Evolutionary conservation across 495 filamentous ascomycete genomes (phyloP).

Genomic region (Neurospora terricola): DNA sequence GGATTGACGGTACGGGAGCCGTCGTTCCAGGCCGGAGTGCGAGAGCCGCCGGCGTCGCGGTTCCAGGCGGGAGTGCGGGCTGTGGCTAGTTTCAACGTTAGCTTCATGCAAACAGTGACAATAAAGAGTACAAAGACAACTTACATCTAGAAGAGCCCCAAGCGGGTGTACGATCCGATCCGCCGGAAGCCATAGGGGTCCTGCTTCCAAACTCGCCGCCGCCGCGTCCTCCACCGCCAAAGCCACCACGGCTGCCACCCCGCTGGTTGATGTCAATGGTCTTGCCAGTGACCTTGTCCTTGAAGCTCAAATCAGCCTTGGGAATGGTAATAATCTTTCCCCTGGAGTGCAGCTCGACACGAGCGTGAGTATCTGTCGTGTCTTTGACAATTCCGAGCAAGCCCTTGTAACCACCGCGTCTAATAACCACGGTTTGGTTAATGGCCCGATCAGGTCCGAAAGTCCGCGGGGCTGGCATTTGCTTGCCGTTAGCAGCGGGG

Average conservation of each 20-base stretch:
- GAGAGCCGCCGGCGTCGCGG: conserved; percentile 44
- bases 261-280: conserved; percentile 58
- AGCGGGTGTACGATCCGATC: conserved; percentile 57
- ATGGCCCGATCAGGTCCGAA: conserved; percentile 78
- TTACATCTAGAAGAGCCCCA: conserved; percentile 56
- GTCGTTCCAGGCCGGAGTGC: conserved; percentile 75
- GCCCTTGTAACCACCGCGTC: conserved; percentile 81
- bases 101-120: neutral
- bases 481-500: conserved; percentile 30
- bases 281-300: conserved; percentile 72
- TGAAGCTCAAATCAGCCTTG: conserved; percentile 67
- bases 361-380: conserved; percentile 69
- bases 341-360: conserved; percentile 88
- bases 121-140: conserved; percentile 15
- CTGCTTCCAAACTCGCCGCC: conserved; percentile 44
- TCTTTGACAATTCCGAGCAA: conserved; percentile 92
- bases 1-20: conserved; percentile 66
- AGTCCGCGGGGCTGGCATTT: conserved; percentile 68
- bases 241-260: conserved; percentile 46
- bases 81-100: conserved; percentile 36
- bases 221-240: conserved; percentile 36
- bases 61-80: conserved; percentile 56
- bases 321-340: conserved; percentile 74
- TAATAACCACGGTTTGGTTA: conserved; percentile 80
- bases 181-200: conserved; percentile 51